phyloP scores from a whole-genome alignment of 768 basidiomycete species.

The Neoboletus brunneissimus region DNA sequence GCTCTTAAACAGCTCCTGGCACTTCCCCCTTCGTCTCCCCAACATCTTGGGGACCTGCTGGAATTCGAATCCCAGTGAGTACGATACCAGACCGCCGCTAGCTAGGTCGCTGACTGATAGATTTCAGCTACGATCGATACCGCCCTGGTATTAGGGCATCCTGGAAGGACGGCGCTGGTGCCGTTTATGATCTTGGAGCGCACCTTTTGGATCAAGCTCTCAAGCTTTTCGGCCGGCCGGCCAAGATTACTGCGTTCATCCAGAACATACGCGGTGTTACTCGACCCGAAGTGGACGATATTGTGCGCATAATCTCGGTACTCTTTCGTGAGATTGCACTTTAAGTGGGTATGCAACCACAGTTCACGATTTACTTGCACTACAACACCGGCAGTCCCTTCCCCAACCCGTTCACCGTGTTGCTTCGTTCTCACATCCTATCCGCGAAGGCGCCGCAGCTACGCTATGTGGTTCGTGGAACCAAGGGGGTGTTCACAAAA shows the following conservation, averaged over 20 bases:
- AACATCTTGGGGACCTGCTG: constrained; percentile 56
- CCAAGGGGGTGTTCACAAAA: constrained; percentile 70
- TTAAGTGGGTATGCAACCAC: background rate
- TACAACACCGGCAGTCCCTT: constrained; percentile 41
- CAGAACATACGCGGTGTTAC: constrained; percentile 70
- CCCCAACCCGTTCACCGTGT: constrained; percentile 59
- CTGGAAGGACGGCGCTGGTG: constrained; percentile 78
- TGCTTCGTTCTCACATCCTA: constrained; percentile 65
- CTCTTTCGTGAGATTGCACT: background rate
- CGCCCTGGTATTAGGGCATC: constrained; percentile 60
- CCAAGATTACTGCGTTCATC: constrained; percentile 62
- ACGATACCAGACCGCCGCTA: background rate
- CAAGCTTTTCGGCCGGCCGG: constrained; percentile 71
- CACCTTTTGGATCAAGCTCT: constrained; percentile 81
- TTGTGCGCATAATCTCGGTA: constrained; percentile 36
- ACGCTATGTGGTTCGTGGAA: constrained; percentile 71
- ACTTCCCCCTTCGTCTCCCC: constrained; percentile 48
- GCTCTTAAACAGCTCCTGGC: constrained; percentile 58
- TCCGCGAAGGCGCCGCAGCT: constrained; percentile 65
- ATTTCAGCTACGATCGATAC: constrained; percentile 68
- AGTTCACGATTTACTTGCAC: constrained; percentile 56
- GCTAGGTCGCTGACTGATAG: background rate
- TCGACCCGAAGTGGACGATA: constrained; percentile 62
- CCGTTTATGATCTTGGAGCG: constrained; percentile 74
- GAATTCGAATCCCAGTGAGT: constrained; percentile 78